Evolutionary conservation across 805 yeast species (phyloP).

Genomic region (Limtongia smithiae): DNA sequence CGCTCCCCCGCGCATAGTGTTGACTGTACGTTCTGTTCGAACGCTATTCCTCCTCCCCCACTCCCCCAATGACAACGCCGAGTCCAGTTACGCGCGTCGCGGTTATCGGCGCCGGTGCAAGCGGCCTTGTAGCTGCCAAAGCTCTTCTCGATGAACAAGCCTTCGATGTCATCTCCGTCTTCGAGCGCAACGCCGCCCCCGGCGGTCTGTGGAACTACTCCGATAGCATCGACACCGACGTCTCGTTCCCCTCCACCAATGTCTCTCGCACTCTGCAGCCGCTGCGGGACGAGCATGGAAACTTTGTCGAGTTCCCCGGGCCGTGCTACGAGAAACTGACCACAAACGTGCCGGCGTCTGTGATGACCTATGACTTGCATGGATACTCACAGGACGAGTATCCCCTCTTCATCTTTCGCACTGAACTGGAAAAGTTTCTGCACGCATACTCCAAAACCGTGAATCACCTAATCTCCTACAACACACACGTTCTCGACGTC

Average conservation of each 20-base stretch:
- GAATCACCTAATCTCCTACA: conserved; percentile 43
- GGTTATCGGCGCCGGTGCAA: conserved; percentile 25
- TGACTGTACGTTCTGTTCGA: too few relatives aligned
- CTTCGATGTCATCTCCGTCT: conserved; percentile 51
- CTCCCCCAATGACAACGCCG: too few relatives aligned
- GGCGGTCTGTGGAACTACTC: conserved; percentile 82
- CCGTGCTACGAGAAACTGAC: conserved; percentile 59
- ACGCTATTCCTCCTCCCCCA: too few relatives aligned
- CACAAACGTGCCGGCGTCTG: conserved; percentile 60
- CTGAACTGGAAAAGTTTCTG: conserved; percentile 60
- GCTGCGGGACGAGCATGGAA: conserved; percentile 13
- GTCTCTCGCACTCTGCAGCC: conserved; percentile 32
- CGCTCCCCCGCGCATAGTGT: too few relatives aligned
- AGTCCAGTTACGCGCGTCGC: too few relatives aligned
- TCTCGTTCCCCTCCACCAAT: conserved; percentile 38
- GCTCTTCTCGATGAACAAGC: conserved; percentile 53
- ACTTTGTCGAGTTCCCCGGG: conserved; percentile 44
- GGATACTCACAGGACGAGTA: conserved; percentile 42
- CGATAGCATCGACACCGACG: conserved; percentile 31
- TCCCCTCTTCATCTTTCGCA: conserved; percentile 57
- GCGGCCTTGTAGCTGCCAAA: conserved; percentile 50
- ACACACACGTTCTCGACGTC: conserved; percentile 48
- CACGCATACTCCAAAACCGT: conserved; percentile 49
- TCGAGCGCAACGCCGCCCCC: conserved; percentile 53
- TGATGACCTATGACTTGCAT: conserved; percentile 62